phyloP scores from a whole-genome alignment of 2,329 filamentous ascomycete species.

The Diaporthe eres region DNA sequence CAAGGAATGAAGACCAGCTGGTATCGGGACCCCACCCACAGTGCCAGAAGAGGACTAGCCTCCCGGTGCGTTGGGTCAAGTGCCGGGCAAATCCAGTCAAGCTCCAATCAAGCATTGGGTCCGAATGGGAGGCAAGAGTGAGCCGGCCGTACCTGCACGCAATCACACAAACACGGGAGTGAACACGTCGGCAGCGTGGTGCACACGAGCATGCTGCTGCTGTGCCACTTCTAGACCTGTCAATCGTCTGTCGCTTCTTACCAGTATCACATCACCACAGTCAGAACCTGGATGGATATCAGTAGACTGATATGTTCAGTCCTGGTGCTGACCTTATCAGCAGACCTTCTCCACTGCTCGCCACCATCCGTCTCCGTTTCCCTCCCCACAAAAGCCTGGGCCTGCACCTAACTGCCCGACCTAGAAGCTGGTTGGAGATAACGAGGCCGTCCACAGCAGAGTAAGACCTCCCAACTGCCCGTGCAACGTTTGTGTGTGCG shows the following conservation, averaged over 20 bases:
- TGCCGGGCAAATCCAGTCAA: conserved; percentile 31
- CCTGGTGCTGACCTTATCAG: conserved; percentile 1
- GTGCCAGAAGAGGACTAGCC: neutral
- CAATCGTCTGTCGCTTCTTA: neutral
- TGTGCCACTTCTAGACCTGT: conserved; percentile 4
- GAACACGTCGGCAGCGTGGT: neutral
- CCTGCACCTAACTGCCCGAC: neutral
- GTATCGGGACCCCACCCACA: neutral
- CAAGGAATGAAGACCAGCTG: neutral
- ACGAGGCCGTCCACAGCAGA: neutral
- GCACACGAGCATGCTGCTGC: conserved; percentile 9
- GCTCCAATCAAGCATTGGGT: conserved; percentile 16
- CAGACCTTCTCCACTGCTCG: conserved; percentile 8
- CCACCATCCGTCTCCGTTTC: neutral
- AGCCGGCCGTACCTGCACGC: neutral
- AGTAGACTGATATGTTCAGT: neutral
- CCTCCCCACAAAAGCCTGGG: neutral
- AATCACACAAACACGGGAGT: neutral
- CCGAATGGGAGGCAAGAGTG: neutral
- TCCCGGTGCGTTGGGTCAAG: conserved; percentile 17
- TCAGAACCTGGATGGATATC: neutral
- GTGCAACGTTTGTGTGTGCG: conserved; percentile 8
- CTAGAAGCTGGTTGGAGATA: neutral
- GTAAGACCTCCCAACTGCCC: neutral
- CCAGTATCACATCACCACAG: neutral